These are phyloP conservation scores for Gaertneriomyces semiglobifer DNA, from an alignment of 192 early-diverging fungal species.

Conservation along the genomic window DNA sequence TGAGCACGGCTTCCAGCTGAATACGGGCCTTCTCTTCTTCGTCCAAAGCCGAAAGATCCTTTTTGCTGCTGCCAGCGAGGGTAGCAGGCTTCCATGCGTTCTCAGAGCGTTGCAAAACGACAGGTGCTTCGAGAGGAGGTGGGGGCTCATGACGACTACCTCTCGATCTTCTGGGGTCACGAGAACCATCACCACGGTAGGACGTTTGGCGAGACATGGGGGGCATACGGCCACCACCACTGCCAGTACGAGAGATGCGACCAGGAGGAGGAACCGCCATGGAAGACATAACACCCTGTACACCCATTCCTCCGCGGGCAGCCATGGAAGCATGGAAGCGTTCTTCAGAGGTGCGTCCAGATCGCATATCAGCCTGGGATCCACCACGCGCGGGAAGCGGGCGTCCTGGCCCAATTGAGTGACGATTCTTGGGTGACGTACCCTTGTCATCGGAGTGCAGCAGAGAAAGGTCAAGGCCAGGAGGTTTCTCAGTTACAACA, in stretches of 20 bases:
- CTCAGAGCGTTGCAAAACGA: slow-evolving; percentile 23
- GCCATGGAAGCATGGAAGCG: slow-evolving; percentile 21
- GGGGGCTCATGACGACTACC: slow-evolving; percentile 11
- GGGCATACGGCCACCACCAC: slow-evolving; percentile 23
- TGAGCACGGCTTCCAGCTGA: slow-evolving; percentile 24
- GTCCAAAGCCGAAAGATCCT: slow-evolving; percentile 22
- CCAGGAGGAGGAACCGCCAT: slow-evolving; percentile 19
- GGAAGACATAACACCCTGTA: slow-evolving; percentile 18
- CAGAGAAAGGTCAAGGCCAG: slow-evolving; percentile 39
- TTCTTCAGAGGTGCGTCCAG: slow-evolving; percentile 30
- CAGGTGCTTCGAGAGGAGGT: slow-evolving; percentile 15
- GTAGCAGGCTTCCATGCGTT: slow-evolving; percentile 69
- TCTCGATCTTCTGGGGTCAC: slow-evolving; percentile 4
- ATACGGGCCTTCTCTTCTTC: slow-evolving; percentile 35
- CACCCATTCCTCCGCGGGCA: slow-evolving; percentile 16
- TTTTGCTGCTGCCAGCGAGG: slow-evolving; percentile 19
- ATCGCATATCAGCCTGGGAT: slow-evolving; percentile 31
- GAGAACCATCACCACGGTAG: slow-evolving; percentile 5
- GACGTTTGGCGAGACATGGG: neutral
- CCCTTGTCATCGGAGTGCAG: slow-evolving; percentile 44
- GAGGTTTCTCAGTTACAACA: slow-evolving; percentile 60
- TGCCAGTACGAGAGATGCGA: slow-evolving; percentile 24
- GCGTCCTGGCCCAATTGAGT: slow-evolving; percentile 37
- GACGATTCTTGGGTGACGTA: slow-evolving; percentile 15
- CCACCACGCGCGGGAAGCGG: slow-evolving; percentile 38